A percentile compares a stretch with the other conserved stretches of the same genome.
Conservation (phyloP, 805 yeast genomes). For the Candida adriatica region DNA sequence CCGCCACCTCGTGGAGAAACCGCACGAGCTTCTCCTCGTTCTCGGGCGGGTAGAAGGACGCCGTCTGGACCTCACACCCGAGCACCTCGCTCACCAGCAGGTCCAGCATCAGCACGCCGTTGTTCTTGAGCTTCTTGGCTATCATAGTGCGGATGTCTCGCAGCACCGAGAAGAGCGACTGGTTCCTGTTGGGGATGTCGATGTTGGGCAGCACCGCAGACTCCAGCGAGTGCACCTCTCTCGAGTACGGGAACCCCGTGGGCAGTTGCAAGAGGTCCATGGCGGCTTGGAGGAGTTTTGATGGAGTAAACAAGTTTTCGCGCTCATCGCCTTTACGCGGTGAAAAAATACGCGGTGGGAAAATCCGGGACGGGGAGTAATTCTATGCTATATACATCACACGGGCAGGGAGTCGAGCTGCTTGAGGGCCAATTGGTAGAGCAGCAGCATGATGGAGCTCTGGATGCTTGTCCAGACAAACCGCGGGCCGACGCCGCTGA, state of each 20-base stretch:
- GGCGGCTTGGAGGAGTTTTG: no score
- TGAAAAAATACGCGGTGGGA: no score
- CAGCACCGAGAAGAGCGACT: constrained; percentile 17
- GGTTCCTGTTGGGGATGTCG: constrained; percentile 13
- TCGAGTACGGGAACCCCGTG: constrained; percentile 18
- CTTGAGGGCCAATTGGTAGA: constrained; percentile 75
- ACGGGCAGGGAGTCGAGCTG: constrained; percentile 18
- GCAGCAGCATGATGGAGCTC: constrained; percentile 85
- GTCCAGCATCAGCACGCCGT: constrained; percentile 16
- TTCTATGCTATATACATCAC: background rate
- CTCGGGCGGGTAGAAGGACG: constrained; percentile 20
- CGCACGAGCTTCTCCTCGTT: constrained; percentile 13
- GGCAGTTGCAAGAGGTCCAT: background rate
- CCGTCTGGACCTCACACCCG: constrained; percentile 6
- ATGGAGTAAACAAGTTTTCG: no score
- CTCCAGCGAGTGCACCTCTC: constrained; percentile 14
- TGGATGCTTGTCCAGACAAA: constrained; percentile 95
- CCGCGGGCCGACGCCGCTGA: constrained; percentile 95
- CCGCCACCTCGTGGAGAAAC: constrained; percentile 10
- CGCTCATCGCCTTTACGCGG: background rate
- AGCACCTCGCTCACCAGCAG: constrained; percentile 15
- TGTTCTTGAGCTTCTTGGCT: constrained; percentile 10
- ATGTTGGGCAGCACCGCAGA: constrained; percentile 17
- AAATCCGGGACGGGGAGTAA: no score
- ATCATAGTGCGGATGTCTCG: constrained; percentile 18